Conservation (phyloP, 768 basidiomycete species). For the Calocybe cyanea region DNA sequence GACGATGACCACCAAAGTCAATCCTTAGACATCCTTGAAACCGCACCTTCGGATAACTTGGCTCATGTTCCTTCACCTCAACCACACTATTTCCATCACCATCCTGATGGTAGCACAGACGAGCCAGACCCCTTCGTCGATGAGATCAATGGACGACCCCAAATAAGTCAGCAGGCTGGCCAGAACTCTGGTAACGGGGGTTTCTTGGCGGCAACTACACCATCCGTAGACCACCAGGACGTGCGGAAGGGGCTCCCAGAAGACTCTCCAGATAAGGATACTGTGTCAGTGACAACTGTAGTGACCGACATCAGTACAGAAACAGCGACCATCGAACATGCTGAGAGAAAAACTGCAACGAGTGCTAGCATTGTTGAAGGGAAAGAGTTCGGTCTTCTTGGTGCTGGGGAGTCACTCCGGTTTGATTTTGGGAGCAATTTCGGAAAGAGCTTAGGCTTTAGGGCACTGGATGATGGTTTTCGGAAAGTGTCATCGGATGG, state of each 20-base stretch:
- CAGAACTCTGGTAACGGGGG: slow-evolving; percentile 17
- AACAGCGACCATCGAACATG: slow-evolving; percentile 45
- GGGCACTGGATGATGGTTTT: slow-evolving; percentile 10
- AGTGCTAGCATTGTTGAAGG: slow-evolving; percentile 17
- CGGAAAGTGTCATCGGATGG: slow-evolving; percentile 7
- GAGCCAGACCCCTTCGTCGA: not conserved
- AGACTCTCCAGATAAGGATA: slow-evolving; percentile 28
- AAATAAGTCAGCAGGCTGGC: slow-evolving; percentile 50
- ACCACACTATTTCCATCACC: slow-evolving; percentile 7
- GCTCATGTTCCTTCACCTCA: slow-evolving; percentile 13
- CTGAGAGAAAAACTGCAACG: slow-evolving; percentile 35
- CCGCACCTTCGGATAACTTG: too few relatives aligned
- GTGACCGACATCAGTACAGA: slow-evolving; percentile 45
- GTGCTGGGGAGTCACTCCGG: slow-evolving; percentile 24
- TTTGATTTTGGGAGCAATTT: slow-evolving; percentile 50
- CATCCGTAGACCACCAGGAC: not conserved
- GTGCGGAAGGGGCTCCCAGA: slow-evolving; percentile 1
- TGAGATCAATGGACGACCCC: slow-evolving; percentile 19
- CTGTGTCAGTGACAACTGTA: slow-evolving; percentile 34
- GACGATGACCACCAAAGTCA: too few relatives aligned
- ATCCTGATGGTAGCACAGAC: not conserved
- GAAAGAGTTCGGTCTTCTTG: slow-evolving; percentile 30
- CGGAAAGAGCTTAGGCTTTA: slow-evolving; percentile 34
- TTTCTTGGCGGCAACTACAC: slow-evolving; percentile 1
- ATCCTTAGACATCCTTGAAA: too few relatives aligned